phyloP scores from a whole-genome alignment of 2,329 filamentous ascomycete genomes.

The Fusarium pseudograminearum region DNA sequence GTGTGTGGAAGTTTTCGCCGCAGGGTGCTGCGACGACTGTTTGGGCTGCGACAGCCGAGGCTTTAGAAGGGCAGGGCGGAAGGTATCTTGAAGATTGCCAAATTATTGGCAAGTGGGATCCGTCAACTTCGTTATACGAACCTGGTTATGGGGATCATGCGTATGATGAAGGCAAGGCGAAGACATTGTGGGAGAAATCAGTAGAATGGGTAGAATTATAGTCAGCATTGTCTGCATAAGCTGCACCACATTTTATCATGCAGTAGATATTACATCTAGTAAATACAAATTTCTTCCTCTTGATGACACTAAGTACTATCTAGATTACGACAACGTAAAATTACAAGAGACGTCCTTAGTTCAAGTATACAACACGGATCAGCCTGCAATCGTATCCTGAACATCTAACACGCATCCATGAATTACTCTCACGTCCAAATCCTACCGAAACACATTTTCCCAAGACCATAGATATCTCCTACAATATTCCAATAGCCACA shows the following conservation, averaged over 20 bases:
- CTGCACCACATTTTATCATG: not conserved
- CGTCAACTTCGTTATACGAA: not conserved
- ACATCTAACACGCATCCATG: no score
- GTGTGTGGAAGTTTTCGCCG: not conserved
- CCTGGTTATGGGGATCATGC: slow-evolving; percentile 8
- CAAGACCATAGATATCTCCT: rapidly evolving
- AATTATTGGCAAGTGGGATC: slow-evolving; percentile 4
- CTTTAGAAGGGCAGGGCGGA: slow-evolving; percentile 2
- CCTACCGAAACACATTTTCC: no score
- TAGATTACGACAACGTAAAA: no score
- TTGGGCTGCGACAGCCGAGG: slow-evolving; percentile 2
- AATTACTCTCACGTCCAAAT: no score
- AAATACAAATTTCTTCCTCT: not conserved
- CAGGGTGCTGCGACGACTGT: slow-evolving; percentile 15
- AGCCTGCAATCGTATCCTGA: no score
- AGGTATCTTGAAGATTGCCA: slow-evolving; percentile 20
- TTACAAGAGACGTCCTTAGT: no score
- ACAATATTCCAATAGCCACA: no score
- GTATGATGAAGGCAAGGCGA: not conserved
- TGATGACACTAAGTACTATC: no score
- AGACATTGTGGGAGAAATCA: not conserved
- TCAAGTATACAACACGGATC: no score
- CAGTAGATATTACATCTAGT: not conserved
- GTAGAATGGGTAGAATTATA: not conserved
- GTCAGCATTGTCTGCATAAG: rapidly evolving